Conservation (phyloP, 305 asterid species). For the Fraxinus greggii region DNA sequence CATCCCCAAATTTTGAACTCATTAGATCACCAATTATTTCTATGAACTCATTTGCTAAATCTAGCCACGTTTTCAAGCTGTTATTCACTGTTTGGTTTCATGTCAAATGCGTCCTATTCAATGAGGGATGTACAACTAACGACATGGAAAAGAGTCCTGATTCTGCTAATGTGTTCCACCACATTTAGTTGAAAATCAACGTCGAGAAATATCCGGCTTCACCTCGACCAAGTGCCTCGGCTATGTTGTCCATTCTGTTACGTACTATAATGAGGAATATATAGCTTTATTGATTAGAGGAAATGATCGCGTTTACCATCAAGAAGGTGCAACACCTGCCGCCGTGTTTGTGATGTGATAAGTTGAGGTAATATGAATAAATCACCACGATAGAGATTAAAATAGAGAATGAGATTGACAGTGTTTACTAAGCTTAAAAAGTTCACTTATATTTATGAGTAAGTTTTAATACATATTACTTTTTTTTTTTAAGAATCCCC, state of each 20-base stretch:
- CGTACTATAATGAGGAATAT: not conserved
- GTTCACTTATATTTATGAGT: not conserved
- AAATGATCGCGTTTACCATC: slow-evolving; percentile 57
- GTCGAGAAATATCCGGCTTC: slow-evolving; percentile 4
- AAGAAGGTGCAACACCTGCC: slow-evolving; percentile 64
- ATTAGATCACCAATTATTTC: not conserved
- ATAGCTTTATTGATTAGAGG: slow-evolving; percentile 45
- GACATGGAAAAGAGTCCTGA: not conserved
- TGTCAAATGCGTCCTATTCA: not conserved
- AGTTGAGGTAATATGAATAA: not conserved
- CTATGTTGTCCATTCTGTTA: not conserved
- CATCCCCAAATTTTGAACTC: not conserved
- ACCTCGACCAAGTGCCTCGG: slow-evolving; percentile 20
- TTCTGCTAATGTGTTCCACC: not conserved
- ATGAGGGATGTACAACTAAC: not conserved
- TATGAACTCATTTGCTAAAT: not conserved
- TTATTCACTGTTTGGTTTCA: not conserved
- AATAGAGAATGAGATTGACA: not conserved
- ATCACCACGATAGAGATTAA: not conserved
- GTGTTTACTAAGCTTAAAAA: not conserved
- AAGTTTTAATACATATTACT: not conserved
- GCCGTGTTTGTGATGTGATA: not conserved
- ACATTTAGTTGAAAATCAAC: not conserved
- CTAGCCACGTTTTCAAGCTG: not conserved
- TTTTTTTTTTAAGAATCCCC: not conserved